Conservation (phyloP, 2,329 filamentous ascomycete species). For the Microdochium paspali region DNA sequence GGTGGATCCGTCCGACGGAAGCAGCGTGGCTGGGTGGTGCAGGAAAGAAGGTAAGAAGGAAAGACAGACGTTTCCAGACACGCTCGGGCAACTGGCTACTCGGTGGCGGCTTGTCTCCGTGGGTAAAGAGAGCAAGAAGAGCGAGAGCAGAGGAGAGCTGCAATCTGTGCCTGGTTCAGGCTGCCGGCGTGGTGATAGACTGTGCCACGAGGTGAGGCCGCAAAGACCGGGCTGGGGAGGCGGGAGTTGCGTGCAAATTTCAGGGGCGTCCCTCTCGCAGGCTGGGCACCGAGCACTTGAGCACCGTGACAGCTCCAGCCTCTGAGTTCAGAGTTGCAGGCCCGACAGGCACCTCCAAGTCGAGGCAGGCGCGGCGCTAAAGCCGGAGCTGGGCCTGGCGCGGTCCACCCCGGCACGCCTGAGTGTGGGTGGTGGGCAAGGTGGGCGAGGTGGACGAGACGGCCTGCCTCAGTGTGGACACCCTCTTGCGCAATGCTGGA, state of each 20-base stretch:
- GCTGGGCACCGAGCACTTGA: too few relatives aligned
- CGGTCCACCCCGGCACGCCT: too few relatives aligned
- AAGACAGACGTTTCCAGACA: neutral
- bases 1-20: neutral
- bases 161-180: neutral
- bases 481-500: too few relatives aligned
- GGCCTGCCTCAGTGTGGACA: too few relatives aligned
- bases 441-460: too few relatives aligned
- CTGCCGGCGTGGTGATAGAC: neutral
- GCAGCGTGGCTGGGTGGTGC: neutral
- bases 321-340: neutral
- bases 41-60: neutral
- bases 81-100: neutral
- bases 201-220: neutral
- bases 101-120: neutral
- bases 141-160: neutral
- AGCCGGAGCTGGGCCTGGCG: too few relatives aligned
- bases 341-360: neutral
- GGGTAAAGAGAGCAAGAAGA: neutral
- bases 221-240: neutral
- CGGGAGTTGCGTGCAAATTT: neutral
- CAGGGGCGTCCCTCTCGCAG: neutral
- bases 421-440: too few relatives aligned
- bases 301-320: neutral
- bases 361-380: too few relatives aligned